Base-by-base conservation (phyloP, 192 early-diverging fungal species). In the Backusella sp. region DNA sequence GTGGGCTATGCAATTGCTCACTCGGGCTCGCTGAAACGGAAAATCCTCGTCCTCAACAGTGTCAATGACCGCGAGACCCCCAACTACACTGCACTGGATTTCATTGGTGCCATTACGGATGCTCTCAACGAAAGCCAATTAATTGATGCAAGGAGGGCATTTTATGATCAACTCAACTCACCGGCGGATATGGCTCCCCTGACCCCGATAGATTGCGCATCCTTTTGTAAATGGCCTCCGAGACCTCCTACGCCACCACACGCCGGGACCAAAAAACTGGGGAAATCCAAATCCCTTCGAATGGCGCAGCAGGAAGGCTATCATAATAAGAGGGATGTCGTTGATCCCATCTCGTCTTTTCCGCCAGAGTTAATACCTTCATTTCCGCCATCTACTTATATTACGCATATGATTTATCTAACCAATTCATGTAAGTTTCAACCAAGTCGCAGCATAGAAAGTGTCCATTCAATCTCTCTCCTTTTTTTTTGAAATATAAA, bases 31-130 rank as follows among this genome's bases (percentile, higher is more conserved):
- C 77, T 88, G 39, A 74, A 79, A 44, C 79, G 84, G 69, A 94
- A 94, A 74, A 80, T 94, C 37, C 80, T 92, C 19, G 79, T 94
- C 32, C 77, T 94, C 12, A 93, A 93, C 70, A 88, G 91, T 0
- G 83, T 86, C 12, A 85, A 85, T 74, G 92, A 93, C 56, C 84
- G 91, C 21, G 91, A 91, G 75, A 92, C 91, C 6, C 75, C 82
- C 4, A 87, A 86, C 1, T 92, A 90, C 66, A 90, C 86, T 6
- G 92, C 90, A 0, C 9, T 91, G 34, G 92, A 94, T 74, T 94
- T 94, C 77, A 85, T 92, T 17, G 77, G 82, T 35, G 88, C 88
- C 32, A 83, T 94, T 34, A 87, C 88, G 0, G 84, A 87, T 67
- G 91, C 90, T 0, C 80, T 92, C 28, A 94, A 94, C 75, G 72